phyloP scores from a whole-genome alignment of 371 early-diverging fungal species.

The Rhizopus arrhizus region DNA sequence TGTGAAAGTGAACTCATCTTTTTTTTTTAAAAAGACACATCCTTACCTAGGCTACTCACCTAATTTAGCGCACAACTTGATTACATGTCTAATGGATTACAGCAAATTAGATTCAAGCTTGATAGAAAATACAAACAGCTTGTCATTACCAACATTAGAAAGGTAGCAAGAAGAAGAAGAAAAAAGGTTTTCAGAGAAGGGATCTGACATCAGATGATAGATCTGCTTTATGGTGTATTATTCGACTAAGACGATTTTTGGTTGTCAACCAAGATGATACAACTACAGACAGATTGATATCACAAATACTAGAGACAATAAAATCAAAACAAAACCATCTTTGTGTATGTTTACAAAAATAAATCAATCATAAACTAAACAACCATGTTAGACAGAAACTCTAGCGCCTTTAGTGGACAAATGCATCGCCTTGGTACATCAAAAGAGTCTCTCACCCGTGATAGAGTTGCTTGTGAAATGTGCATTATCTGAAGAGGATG shows the following conservation, averaged over 20 bases:
- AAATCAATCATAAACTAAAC: not conserved
- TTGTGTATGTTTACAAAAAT: not conserved
- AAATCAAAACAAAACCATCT: conserved; percentile 2
- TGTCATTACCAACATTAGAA: not conserved
- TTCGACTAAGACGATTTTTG: conserved; percentile 14
- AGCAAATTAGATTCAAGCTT: conserved; percentile 10
- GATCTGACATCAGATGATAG: conserved; percentile 2
- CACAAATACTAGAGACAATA: not conserved
- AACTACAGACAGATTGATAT: not conserved
- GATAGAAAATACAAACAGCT: not conserved
- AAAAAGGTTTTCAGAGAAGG: too few relatives aligned
- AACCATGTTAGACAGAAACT: not conserved
- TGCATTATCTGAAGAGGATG: conserved; percentile 1
- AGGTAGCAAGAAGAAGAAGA: not conserved
- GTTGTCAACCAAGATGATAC: not conserved
- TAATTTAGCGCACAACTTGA: conserved; percentile 4
- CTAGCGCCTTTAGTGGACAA: not conserved
- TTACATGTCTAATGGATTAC: conserved; percentile 18
- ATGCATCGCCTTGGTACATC: conserved; percentile 4
- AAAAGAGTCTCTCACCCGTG: not conserved
- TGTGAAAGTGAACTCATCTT: too few relatives aligned
- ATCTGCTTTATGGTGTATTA: conserved; percentile 22
- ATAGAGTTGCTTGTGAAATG: conserved; percentile 15
- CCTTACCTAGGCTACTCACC: conserved; percentile 14
- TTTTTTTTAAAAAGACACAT: conserved; percentile 10